Conservation (phyloP, 2,329 filamentous ascomycete genomes). For the Curvularia lunata region DNA sequence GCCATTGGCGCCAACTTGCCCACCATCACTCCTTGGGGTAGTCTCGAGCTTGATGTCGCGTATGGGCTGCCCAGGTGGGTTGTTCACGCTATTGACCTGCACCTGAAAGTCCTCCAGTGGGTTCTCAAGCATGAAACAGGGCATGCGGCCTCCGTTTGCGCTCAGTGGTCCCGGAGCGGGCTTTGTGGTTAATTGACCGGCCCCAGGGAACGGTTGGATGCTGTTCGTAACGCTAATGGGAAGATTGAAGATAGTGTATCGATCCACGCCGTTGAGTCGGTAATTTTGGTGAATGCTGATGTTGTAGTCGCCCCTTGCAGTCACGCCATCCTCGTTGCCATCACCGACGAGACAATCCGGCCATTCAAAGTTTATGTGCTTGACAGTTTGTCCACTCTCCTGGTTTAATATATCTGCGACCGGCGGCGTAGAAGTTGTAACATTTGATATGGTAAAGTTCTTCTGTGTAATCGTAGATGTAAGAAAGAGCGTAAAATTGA, state of each 20-base stretch:
- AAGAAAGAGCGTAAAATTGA: slow-evolving; percentile 71
- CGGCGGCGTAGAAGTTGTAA: slow-evolving; percentile 59
- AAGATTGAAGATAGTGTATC: slow-evolving; percentile 74
- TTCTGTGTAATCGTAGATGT: slow-evolving; percentile 67
- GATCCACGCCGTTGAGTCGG: slow-evolving; percentile 66
- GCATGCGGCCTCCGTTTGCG: slow-evolving; percentile 43
- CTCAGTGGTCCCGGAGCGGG: slow-evolving; percentile 44
- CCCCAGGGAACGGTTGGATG: slow-evolving; percentile 54
- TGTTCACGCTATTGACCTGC: slow-evolving; percentile 41
- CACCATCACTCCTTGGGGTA: slow-evolving; percentile 31
- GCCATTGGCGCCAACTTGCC: slow-evolving; percentile 34
- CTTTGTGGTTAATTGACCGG: slow-evolving; percentile 40
- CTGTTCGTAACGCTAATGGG: slow-evolving; percentile 72
- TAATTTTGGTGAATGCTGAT: slow-evolving; percentile 76
- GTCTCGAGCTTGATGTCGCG: slow-evolving; percentile 39
- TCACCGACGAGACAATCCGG: slow-evolving; percentile 71
- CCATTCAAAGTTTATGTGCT: slow-evolving; percentile 76
- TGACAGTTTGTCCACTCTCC: slow-evolving; percentile 71
- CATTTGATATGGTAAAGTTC: slow-evolving; percentile 73
- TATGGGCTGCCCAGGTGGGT: slow-evolving; percentile 41
- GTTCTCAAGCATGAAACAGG: slow-evolving; percentile 40
- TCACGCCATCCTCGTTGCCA: slow-evolving; percentile 55
- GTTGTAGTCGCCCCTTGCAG: slow-evolving; percentile 68
- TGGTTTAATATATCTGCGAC: slow-evolving; percentile 68
- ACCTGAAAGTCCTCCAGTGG: slow-evolving; percentile 31